These are phyloP conservation scores for Athelia psychrophila DNA, from an alignment of 1,284 basidiomycete genomes.

Conservation along the genomic window DNA sequence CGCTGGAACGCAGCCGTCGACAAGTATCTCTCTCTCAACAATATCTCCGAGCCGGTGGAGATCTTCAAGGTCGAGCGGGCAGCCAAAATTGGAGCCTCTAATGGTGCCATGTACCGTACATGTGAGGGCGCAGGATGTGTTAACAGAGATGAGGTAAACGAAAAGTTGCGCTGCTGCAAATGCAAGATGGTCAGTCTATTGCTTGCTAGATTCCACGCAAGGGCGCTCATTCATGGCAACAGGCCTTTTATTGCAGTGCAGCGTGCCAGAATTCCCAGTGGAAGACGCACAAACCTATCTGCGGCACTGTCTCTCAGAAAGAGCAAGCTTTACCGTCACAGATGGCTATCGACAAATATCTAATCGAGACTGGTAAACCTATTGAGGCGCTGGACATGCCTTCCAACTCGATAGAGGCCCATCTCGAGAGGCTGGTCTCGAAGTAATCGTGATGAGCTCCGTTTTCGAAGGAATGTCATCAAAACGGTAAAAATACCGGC, in stretches of 20 bases:
- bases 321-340: constrained; percentile 1
- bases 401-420: too few relatives aligned
- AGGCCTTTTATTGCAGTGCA: background rate
- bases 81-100: background rate
- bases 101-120: background rate
- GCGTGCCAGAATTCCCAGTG: background rate
- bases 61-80: background rate
- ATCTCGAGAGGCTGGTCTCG: too few relatives aligned
- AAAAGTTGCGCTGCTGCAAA: background rate
- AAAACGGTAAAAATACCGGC: too few relatives aligned
- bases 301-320: background rate
- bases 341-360: background rate
- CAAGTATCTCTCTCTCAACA: background rate
- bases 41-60: background rate
- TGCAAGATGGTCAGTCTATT: background rate
- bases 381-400: background rate
- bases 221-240: background rate
- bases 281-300: background rate
- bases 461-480: too few relatives aligned
- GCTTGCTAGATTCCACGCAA: background rate
- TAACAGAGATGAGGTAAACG: too few relatives aligned
- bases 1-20: background rate
- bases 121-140: constrained; percentile 1
- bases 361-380: background rate
- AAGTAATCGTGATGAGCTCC: too few relatives aligned